These are phyloP conservation scores for Penicillium waksmanii DNA, from an alignment of 495 filamentous ascomycete genomes.

Conservation along the genomic window DNA sequence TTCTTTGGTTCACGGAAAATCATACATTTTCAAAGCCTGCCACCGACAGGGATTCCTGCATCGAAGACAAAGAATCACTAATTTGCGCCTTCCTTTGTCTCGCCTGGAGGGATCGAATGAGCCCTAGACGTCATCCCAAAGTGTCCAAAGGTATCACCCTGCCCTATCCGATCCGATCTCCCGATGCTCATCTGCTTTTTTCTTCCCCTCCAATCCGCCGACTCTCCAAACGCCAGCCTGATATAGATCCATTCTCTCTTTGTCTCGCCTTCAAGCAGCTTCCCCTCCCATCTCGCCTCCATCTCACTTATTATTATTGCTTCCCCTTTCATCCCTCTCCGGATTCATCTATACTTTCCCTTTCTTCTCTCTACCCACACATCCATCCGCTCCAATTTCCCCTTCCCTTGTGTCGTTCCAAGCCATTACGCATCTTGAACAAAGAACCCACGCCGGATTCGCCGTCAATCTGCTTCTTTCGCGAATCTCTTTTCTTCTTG, in stretches of 20 bases:
- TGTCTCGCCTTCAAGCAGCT: constrained; percentile 12
- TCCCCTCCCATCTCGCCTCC: constrained; percentile 19
- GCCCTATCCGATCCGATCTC: not conserved
- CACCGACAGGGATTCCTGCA: constrained; percentile 7
- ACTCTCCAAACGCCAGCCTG: not conserved
- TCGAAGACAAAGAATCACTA: constrained; percentile 2
- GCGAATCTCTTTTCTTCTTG: constrained; percentile 7
- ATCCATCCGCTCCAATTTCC: constrained; percentile 1
- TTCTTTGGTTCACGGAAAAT: not conserved
- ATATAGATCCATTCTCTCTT: not conserved
- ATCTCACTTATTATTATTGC: constrained; percentile 14
- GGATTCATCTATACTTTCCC: constrained; percentile 6
- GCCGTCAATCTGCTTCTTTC: constrained; percentile 2
- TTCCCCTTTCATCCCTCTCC: constrained; percentile 18
- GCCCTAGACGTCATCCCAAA: not conserved
- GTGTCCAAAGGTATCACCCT: not conserved
- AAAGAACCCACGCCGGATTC: not conserved
- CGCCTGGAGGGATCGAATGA: not conserved
- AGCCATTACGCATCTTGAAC: constrained; percentile 7
- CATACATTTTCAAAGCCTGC: constrained; percentile 3
- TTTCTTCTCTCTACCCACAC: constrained; percentile 16
- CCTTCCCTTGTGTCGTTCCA: constrained; percentile 11
- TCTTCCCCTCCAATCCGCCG: not conserved
- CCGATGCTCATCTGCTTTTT: not conserved
- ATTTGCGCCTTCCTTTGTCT: constrained; percentile 5